phyloP scores from a whole-genome alignment of 164 flowering plant species.

The Annona cherimola region DNA sequence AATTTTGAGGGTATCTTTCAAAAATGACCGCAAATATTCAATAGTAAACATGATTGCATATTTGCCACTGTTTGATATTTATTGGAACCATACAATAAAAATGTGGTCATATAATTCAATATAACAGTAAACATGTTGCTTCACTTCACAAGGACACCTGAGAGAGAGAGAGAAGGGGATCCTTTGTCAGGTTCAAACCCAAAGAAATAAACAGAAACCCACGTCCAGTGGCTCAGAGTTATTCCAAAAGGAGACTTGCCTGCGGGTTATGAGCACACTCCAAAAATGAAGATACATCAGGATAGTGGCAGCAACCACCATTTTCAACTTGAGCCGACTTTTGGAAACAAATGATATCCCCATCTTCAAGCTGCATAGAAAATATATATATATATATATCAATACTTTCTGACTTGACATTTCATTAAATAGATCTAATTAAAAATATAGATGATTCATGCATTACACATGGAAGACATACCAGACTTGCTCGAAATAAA shows the following conservation, averaged over 20 bases:
- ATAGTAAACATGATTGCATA: too few species aligned
- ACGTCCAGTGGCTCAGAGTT: too few species aligned
- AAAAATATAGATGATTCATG: not conserved
- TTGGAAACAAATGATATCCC: slow-evolving; percentile 92
- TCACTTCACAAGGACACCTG: too few species aligned
- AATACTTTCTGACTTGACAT: not conserved
- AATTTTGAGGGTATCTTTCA: too few species aligned
- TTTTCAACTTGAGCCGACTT: slow-evolving; percentile 40
- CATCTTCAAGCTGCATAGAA: slow-evolving; percentile 80
- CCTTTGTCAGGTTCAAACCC: too few species aligned
- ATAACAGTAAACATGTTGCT: too few species aligned
- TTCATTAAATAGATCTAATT: not conserved
- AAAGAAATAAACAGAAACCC: too few species aligned
- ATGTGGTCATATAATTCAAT: too few species aligned
- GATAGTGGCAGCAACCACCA: slow-evolving; percentile 51
- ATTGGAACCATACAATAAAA: too few species aligned
- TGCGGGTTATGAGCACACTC: slow-evolving; percentile 95
- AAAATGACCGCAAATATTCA: too few species aligned
- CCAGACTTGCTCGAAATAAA: slow-evolving; percentile 82
- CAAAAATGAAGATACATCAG: slow-evolving; percentile 80
- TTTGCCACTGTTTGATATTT: too few species aligned
- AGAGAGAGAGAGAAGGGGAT: too few species aligned
- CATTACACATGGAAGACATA: slow-evolving; percentile 10
- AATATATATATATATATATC: not conserved
- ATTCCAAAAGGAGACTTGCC: slow-evolving; percentile 32